Evolutionary conservation across 306 rosid genomes (phyloP).

Genomic region (Sicyos baderoa): DNA sequence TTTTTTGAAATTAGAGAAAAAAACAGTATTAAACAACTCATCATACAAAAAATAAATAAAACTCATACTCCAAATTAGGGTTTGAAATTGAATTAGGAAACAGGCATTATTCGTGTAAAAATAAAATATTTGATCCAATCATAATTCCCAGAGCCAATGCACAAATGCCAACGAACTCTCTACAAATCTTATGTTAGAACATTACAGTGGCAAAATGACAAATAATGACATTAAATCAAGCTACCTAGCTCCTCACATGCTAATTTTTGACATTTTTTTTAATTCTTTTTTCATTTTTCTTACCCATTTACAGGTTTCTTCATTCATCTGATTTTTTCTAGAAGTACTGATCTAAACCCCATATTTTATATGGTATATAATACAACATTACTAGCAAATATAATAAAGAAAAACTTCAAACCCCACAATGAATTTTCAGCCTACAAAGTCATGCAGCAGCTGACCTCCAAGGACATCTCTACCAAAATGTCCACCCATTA

Average conservation of each 20-base stretch:
- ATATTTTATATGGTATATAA: conserved; percentile 8
- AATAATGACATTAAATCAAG: neutral
- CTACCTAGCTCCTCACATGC: neutral
- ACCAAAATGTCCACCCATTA: conserved; percentile 64
- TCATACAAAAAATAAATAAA: neutral
- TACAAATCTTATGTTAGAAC: too few relatives aligned
- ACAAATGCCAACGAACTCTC: neutral
- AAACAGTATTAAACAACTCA: too few relatives aligned
- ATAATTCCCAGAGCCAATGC: too few relatives aligned
- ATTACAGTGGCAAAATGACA: too few relatives aligned
- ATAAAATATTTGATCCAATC: neutral
- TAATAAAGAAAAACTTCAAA: neutral
- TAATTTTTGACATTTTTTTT: neutral
- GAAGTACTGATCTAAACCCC: neutral
- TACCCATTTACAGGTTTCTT: conserved; percentile 6
- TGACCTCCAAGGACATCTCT: conserved; percentile 63
- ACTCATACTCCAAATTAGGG: neutral
- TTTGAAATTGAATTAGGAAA: neutral
- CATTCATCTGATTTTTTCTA: neutral
- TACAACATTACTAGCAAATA: conserved; percentile 3
- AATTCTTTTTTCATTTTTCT: too few relatives aligned
- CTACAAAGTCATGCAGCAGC: conserved; percentile 69
- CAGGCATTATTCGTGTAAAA: neutral
- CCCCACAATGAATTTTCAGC: conserved; percentile 33
- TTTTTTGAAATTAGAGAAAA: too few relatives aligned